Conservation (phyloP, 176 grass and related monocot genomes). For the Rhipidocladum racemiflorum region DNA sequence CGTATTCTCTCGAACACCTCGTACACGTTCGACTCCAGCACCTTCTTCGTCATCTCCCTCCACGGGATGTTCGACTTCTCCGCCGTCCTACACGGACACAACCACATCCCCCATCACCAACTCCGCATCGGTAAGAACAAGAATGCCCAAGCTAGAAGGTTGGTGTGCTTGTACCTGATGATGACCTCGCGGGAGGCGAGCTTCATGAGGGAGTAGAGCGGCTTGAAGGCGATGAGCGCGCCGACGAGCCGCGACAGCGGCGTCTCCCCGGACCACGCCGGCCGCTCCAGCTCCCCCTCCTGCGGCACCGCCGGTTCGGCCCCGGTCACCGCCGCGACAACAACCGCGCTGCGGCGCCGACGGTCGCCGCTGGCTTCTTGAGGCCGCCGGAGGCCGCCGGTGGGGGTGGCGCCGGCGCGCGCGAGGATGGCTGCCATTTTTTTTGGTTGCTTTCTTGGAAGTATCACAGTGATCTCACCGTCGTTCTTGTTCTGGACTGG, state of each 20-base stretch:
- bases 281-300: constrained; percentile 60
- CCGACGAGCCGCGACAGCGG: constrained; percentile 63
- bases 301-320: constrained; percentile 14
- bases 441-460: neutral
- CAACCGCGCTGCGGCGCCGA: neutral
- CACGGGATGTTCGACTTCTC: constrained; percentile 83
- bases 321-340: constrained; percentile 25
- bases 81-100: constrained; percentile 47
- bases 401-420: constrained; percentile 20
- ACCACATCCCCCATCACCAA: neutral
- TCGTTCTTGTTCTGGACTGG: too few species aligned
- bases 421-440: constrained; percentile 15
- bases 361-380: neutral
- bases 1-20: constrained; percentile 58
- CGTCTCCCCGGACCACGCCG: constrained; percentile 73
- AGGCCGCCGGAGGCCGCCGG: neutral
- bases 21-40: constrained; percentile 73
- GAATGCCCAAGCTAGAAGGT: neutral
- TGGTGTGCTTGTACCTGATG: constrained; percentile 45
- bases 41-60: constrained; percentile 72
- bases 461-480: neutral
- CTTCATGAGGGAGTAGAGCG: constrained; percentile 82
- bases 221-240: constrained; percentile 77
- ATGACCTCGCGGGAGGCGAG: constrained; percentile 66
- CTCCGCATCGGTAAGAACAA: neutral